phyloP scores from a whole-genome alignment of 345 rosid species.

The Lepidium sativum region DNA sequence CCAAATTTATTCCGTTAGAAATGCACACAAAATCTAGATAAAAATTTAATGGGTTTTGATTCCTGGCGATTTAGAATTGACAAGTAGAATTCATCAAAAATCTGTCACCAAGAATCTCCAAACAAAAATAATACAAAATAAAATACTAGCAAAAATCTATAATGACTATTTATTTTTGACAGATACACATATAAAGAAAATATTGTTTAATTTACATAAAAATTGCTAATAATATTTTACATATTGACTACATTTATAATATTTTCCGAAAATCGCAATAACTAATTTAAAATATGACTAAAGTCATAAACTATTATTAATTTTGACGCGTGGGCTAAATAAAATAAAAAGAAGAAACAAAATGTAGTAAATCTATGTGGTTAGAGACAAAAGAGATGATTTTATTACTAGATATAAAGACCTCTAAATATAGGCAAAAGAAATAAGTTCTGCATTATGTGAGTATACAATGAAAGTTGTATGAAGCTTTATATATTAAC shows the following conservation, averaged over 20 bases:
- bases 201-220: neutral
- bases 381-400: neutral
- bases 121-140: no score
- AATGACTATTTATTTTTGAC: neutral
- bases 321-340: no score
- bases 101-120: no score
- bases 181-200: neutral
- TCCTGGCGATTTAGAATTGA: no score
- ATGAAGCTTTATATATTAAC: neutral
- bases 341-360: no score
- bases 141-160: no score
- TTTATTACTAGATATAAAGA: neutral
- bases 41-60: no score
- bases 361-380: no score
- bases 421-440: neutral
- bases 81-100: no score
- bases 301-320: neutral
- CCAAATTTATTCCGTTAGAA: no score
- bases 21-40: no score
- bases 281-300: neutral
- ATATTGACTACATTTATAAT: neutral
- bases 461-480: neutral
- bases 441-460: neutral
- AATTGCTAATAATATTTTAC: neutral
- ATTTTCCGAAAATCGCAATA: neutral